Evolutionary conservation across 2,329 filamentous ascomycete genomes (phyloP).

Genomic region (Calonectria fujianensis): DNA sequence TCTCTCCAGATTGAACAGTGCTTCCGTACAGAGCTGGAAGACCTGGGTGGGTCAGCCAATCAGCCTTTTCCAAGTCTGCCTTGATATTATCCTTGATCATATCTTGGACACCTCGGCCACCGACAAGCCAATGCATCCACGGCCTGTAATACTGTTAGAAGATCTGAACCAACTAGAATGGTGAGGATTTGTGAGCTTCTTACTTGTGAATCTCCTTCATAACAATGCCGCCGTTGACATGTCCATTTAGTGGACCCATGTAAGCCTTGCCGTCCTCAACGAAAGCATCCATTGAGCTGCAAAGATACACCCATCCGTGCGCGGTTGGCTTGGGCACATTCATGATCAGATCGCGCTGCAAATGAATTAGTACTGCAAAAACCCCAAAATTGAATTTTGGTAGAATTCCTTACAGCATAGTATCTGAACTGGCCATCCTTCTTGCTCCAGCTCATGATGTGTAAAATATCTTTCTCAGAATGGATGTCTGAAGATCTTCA

Average conservation of each 20-base stretch:
- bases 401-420: slow-evolving; percentile 1
- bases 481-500: slow-evolving; percentile 13
- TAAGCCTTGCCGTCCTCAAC: slow-evolving; percentile 20
- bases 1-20: slow-evolving; percentile 14
- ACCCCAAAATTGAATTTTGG: not conserved
- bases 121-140: slow-evolving; percentile 30
- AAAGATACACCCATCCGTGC: slow-evolving; percentile 32
- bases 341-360: slow-evolving; percentile 22
- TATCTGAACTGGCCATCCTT: slow-evolving; percentile 23
- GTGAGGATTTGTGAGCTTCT: not conserved
- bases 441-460: slow-evolving; percentile 13
- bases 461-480: slow-evolving; percentile 8
- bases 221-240: slow-evolving; percentile 33
- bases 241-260: slow-evolving; percentile 35
- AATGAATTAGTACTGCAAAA: not conserved
- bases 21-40: not conserved
- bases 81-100: not conserved
- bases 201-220: slow-evolving; percentile 39
- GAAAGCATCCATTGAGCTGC: slow-evolving; percentile 33
- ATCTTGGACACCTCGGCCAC: slow-evolving; percentile 15
- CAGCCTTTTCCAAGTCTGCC: not conserved
- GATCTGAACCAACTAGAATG: too few relatives aligned
- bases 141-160: not conserved
- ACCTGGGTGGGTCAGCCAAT: slow-evolving; percentile 9
- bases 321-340: slow-evolving; percentile 3